Conservation (phyloP, 225 moss, liverwort and hornwort species). For the Pseudisothecium myosuroides region DNA sequence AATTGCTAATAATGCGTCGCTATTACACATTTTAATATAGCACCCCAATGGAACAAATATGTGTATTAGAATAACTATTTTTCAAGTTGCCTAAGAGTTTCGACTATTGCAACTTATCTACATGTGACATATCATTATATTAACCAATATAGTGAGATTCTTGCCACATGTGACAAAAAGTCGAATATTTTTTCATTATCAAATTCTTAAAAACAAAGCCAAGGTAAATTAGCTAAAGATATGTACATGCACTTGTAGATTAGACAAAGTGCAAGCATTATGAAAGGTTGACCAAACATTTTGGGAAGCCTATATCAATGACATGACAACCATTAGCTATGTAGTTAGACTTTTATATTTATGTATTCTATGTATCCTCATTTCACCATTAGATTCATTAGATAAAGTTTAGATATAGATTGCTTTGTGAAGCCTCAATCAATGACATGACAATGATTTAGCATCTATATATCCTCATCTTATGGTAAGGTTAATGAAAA, state of each 20-base stretch:
- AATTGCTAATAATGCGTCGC: background rate
- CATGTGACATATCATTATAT: background rate
- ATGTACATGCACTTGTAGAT: background rate
- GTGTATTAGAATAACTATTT: background rate
- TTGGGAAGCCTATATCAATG: background rate
- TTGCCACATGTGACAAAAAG: background rate
- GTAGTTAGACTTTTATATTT: accelerated
- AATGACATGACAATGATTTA: background rate
- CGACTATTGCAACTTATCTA: background rate
- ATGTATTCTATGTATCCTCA: too few species aligned
- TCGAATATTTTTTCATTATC: background rate
- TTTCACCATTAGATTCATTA: too few species aligned
- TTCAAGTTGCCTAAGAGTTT: background rate
- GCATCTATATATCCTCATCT: too few species aligned
- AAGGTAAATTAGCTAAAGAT: background rate
- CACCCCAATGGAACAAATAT: background rate
- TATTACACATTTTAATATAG: background rate
- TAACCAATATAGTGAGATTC: background rate
- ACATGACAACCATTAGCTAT: background rate
- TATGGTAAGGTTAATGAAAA: background rate
- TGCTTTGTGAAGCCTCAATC: too few species aligned
- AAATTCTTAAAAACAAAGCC: background rate
- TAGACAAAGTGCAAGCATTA: background rate
- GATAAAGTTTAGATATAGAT: too few species aligned
- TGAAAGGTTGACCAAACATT: background rate